Percentiles rank a stretch among this genome's conserved stretches.
These are phyloP conservation scores for Euptelea pleiosperma DNA, from an alignment of 164 flowering plant species.

Conservation along the genomic window DNA sequence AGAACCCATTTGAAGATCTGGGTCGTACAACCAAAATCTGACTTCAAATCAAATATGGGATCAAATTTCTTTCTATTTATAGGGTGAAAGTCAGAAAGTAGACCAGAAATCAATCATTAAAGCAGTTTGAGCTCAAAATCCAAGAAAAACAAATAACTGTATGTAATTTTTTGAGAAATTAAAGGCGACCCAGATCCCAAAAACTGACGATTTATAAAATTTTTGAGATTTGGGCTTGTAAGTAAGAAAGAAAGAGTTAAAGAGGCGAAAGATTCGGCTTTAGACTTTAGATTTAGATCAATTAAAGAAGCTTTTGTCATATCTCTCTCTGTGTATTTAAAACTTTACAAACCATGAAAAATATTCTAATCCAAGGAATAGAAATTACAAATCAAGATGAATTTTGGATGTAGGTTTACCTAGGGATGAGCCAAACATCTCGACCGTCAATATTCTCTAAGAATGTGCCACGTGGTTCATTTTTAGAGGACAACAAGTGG, in stretches of 20 bases:
- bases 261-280: neutral
- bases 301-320: too few relatives aligned
- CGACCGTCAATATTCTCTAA: too few relatives aligned
- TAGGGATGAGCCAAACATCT: too few relatives aligned
- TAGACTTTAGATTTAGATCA: too few relatives aligned
- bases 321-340: too few relatives aligned
- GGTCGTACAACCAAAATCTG: neutral
- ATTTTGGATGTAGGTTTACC: too few relatives aligned
- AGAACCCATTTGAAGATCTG: neutral
- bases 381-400: too few relatives aligned
- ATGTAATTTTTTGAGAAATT: constrained; percentile 5
- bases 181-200: constrained; percentile 18
- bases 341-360: too few relatives aligned
- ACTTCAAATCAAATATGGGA: neutral
- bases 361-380: too few relatives aligned
- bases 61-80: neutral
- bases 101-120: constrained; percentile 5
- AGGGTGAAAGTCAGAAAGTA: constrained; percentile 1
- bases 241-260: neutral
- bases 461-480: too few relatives aligned
- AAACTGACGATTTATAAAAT: neutral
- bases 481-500: too few relatives aligned
- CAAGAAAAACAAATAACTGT: constrained; percentile 1
- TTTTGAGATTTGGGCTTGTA: neutral
- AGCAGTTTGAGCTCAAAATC: neutral